These are phyloP conservation scores for Artomyces pyxidatus DNA, from an alignment of 768 basidiomycete genomes.

Conservation along the genomic window DNA sequence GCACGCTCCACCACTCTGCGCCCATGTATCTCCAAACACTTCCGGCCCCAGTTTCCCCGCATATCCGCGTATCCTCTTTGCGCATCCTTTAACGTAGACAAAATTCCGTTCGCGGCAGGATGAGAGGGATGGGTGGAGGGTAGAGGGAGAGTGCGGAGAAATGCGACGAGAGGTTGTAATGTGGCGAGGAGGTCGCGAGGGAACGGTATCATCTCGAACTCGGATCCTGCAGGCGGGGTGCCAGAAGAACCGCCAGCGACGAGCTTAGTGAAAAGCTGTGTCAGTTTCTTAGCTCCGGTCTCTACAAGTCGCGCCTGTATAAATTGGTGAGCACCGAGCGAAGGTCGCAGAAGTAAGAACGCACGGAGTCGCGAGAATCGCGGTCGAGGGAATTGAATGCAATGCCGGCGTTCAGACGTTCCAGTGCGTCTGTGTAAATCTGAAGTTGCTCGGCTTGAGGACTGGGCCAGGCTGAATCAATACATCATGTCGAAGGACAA, in stretches of 20 bases:
- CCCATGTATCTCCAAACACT: constrained; percentile 65
- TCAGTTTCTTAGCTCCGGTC: constrained; percentile 75
- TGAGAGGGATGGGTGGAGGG: constrained; percentile 81
- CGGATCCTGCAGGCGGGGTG: constrained; percentile 52
- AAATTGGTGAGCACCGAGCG: neutral
- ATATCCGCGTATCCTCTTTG: constrained; percentile 82
- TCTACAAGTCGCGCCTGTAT: constrained; percentile 63
- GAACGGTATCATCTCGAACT: constrained; percentile 47
- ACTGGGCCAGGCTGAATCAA: constrained; percentile 26
- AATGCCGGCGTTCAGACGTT: constrained; percentile 70
- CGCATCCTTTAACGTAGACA: constrained; percentile 61
- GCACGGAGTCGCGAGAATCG: constrained; percentile 48
- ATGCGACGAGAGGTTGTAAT: constrained; percentile 56
- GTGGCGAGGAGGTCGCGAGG: constrained; percentile 42
- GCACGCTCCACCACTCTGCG: constrained; percentile 63
- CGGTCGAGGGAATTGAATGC: constrained; percentile 62
- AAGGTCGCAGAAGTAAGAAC: constrained; percentile 2
- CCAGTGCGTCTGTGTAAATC: constrained; percentile 62
- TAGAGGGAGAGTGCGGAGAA: constrained; percentile 64
- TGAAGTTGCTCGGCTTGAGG: constrained; percentile 64
- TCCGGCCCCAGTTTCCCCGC: constrained; percentile 72
- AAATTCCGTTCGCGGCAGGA: constrained; percentile 59
- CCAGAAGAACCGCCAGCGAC: constrained; percentile 84
- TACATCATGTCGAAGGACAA: neutral
- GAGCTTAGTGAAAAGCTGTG: constrained; percentile 76